A percentile compares a stretch with the other conserved stretches of the same genome.
Evolutionary conservation across 306 rosid genomes (phyloP).

Genomic region (Oemleria cerasiformis): DNA sequence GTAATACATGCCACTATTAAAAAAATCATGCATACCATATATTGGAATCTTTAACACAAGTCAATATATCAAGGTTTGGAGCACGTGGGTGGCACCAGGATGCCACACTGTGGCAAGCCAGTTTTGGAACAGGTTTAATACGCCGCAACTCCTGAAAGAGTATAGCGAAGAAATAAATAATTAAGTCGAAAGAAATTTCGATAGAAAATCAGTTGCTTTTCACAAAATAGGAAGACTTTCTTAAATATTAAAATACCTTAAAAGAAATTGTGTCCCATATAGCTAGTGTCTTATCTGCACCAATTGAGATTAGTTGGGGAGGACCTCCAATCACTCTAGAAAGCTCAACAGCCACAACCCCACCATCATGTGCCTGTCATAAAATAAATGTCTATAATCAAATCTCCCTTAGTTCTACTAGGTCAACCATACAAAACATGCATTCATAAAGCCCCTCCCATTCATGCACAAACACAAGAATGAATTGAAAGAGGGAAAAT

Average conservation of each 20-base stretch:
- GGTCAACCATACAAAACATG: slow-evolving; percentile 18
- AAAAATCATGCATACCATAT: slow-evolving; percentile 50
- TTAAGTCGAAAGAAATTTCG: slow-evolving; percentile 2
- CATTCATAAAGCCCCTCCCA: slow-evolving; percentile 11
- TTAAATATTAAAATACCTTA: slow-evolving; percentile 49
- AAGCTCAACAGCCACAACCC: slow-evolving; percentile 96
- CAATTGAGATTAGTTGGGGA: slow-evolving; percentile 97
- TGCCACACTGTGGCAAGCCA: slow-evolving; percentile 98
- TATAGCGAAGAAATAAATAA: slow-evolving; percentile 17
- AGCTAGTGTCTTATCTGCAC: slow-evolving; percentile 96
- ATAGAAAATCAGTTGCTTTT: slow-evolving; percentile 12
- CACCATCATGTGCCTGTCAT: slow-evolving; percentile 92
- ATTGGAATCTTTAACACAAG: slow-evolving; percentile 98
- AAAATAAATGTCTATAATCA: slow-evolving; percentile 10
- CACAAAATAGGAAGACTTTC: slow-evolving; percentile 13
- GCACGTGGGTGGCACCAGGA: slow-evolving; percentile 99
- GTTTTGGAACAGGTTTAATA: slow-evolving; percentile 88
- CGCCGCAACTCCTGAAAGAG: slow-evolving; percentile 85
- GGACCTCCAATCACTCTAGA: slow-evolving; percentile 95
- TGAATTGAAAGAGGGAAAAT: slow-evolving; percentile 5
- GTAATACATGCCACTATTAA: background rate
- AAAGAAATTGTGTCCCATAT: slow-evolving; percentile 97
- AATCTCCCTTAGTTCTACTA: background rate
- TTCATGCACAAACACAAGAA: slow-evolving; percentile 13
- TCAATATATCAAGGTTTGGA: slow-evolving; percentile 95